These are phyloP conservation scores for Suhomyces prunicola DNA, from an alignment of 805 yeast species.

Conservation along the genomic window DNA sequence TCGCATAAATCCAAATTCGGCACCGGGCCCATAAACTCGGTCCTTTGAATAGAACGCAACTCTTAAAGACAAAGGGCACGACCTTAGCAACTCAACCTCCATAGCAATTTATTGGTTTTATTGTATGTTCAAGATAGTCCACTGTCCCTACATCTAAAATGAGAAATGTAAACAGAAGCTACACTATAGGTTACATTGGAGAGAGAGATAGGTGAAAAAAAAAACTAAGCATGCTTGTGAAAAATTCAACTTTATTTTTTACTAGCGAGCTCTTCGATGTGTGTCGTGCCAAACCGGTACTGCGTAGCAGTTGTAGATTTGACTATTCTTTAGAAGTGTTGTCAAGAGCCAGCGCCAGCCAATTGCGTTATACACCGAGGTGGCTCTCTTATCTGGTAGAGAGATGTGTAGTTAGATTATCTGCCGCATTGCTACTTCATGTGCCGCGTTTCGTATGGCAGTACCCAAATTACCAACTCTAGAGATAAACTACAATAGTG, in stretches of 20 bases:
- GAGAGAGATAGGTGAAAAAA: not conserved
- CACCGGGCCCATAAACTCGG: not conserved
- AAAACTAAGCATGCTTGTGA: not conserved
- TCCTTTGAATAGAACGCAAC: not conserved
- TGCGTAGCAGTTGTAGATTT: not conserved
- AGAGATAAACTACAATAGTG: not conserved
- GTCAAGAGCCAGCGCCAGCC: not conserved
- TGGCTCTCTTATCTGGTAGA: not conserved
- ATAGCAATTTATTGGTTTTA: not conserved
- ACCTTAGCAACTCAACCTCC: not conserved
- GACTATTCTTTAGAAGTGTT: not conserved
- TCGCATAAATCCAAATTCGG: not conserved
- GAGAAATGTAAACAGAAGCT: not conserved
- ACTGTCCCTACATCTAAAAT: not conserved
- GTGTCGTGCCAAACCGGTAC: not conserved
- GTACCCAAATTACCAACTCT: not conserved
- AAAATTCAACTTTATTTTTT: not conserved
- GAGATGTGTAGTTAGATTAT: not conserved
- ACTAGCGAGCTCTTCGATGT: not conserved
- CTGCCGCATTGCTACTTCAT: not conserved
- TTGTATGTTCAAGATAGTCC: not conserved
- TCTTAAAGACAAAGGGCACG: not conserved
- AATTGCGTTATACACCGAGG: not conserved
- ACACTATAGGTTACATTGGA: not conserved
- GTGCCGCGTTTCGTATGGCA: not conserved